These are phyloP conservation scores for Flaveria brownii DNA, from an alignment of 129 eudicot species.

Conservation along the genomic window DNA sequence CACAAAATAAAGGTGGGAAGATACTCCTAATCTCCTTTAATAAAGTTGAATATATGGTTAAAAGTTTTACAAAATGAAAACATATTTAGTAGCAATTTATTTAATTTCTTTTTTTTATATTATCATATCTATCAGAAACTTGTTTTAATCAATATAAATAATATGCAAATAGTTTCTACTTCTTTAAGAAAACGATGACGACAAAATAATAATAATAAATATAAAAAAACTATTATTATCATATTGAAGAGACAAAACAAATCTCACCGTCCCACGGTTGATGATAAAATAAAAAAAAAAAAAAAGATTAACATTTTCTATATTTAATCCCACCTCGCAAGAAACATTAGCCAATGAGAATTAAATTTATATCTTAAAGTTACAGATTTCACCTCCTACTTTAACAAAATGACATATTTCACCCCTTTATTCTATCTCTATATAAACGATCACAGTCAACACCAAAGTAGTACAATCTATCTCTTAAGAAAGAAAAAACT, in stretches of 20 bases:
- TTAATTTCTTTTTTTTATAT: neutral
- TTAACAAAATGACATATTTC: constrained; percentile 16
- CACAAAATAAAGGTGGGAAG: constrained; percentile 12
- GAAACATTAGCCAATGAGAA: constrained; percentile 13
- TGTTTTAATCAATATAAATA: neutral
- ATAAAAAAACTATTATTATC: no score
- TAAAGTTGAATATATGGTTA: neutral
- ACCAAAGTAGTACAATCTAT: constrained; percentile 13
- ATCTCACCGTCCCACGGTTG: constrained; percentile 29
- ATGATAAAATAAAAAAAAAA: neutral
- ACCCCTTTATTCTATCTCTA: constrained; percentile 19
- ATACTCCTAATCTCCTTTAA: constrained; percentile 10
- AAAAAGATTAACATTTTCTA: constrained; percentile 9
- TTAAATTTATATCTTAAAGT: neutral
- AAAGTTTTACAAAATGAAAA: no score
- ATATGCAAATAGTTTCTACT: neutral
- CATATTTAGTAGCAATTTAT: no score
- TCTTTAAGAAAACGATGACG: no score
- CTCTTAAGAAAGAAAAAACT: constrained; percentile 3
- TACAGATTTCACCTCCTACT: constrained; percentile 10
- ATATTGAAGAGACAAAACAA: neutral
- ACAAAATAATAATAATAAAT: no score
- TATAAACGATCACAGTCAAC: constrained; percentile 23
- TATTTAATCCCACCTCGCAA: constrained; percentile 28
- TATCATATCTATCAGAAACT: neutral